phyloP scores from a whole-genome alignment of 75 land plant species.

The Isoetes taiwanensis region DNA sequence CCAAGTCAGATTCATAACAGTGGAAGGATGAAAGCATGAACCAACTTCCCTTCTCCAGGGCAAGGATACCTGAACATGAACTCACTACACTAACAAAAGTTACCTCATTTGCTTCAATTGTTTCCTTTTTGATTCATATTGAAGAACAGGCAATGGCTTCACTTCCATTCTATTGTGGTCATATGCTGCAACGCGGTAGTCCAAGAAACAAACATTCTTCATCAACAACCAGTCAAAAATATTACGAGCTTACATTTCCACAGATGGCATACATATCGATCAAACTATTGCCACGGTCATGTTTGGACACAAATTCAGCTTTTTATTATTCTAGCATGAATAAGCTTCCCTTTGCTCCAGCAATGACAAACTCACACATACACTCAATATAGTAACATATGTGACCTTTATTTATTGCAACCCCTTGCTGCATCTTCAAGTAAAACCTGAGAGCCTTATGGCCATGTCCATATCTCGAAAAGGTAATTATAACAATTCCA shows the following conservation, averaged over 20 bases:
- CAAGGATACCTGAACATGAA: too few species aligned
- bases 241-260: background rate
- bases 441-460: slow-evolving; percentile 21
- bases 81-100: too few species aligned
- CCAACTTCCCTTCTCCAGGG: too few species aligned
- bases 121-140: too few species aligned
- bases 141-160: too few species aligned
- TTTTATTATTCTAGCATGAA: too few species aligned
- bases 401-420: slow-evolving; percentile 24
- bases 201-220: background rate
- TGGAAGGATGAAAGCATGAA: too few species aligned
- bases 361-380: slow-evolving; percentile 19
- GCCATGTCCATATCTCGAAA: slow-evolving; percentile 18
- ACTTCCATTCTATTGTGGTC: background rate
- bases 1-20: too few species aligned
- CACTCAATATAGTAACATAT: slow-evolving; percentile 25
- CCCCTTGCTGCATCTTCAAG: slow-evolving; percentile 8
- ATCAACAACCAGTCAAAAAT: background rate
- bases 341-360: slow-evolving; percentile 18
- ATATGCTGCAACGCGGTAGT: background rate
- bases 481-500: slow-evolving; percentile 39
- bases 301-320: background rate
- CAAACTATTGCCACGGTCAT: background rate
- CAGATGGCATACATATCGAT: background rate
- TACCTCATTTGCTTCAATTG: too few species aligned